Base-by-base conservation (phyloP, 1,284 basidiomycete genomes). In the Malassezia pachydermatis region DNA sequence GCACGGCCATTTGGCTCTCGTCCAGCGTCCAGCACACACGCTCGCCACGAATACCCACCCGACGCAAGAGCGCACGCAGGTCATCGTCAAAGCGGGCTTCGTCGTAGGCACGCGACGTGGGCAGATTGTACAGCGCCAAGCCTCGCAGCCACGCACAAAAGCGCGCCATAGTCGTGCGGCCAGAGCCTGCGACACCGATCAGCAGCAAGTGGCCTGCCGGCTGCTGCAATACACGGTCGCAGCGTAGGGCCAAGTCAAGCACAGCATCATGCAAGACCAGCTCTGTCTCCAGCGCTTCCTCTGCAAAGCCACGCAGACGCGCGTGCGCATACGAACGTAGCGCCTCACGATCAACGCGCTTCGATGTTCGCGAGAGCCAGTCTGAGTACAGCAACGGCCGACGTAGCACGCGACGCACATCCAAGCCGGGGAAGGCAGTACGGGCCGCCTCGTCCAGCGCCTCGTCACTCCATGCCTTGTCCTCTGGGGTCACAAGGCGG, bases 81-180 rank as follows among this genome's bases (percentile, higher is more conserved):
- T 99, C 94, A 58, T 98, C 92, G 63, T 98, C 94, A 65, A 99
- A 99, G 73, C 98, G 89, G 23, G 90, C 89, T 19, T 87, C 89
- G 0, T 88, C 94, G 73, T 99, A 99, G 73, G 88, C 90, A 77
- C 96, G 96, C 19, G 89, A 94, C 3, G 95, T 90, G 70, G 95
- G 94, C 78, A 99, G 92, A 70, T 92, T 88, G 79, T 94, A 99
- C 59, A 99, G 90, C 70, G 86, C 90, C 37, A 99, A 77, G 35
- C 94, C 94, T 63, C 98, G 95, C 83, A 99, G 89, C 94, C 94
- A 99, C 0, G 94, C 94, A 34, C 98, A 94, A 72, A 99, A 99
- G 46, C 95, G 83, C 24, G 94, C 94, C 1, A 99, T 76, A 0
- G 92, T 99, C 1, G 94, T 99, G 86, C 98, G 94, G 55, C 95